Percentiles rank a stretch among this genome's conserved stretches.
Evolutionary conservation across 2,329 filamentous ascomycete species (phyloP).

Genomic region (Pezicula radicicola): DNA sequence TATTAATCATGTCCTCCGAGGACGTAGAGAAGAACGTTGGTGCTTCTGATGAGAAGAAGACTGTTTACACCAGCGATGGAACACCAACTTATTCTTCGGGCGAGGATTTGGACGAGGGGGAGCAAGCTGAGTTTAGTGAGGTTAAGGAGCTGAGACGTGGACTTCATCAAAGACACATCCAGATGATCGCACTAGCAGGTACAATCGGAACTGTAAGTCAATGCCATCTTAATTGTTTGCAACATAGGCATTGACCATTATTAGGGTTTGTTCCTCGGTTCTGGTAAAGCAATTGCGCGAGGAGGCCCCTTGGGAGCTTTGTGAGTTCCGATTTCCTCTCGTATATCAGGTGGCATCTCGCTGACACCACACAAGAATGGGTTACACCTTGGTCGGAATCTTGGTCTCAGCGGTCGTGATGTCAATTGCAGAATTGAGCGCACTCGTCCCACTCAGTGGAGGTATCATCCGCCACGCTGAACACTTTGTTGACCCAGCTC

Average conservation of each 20-base stretch:
- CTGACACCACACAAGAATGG: constrained; percentile 27
- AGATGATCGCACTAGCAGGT: constrained; percentile 42
- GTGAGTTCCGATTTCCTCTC: constrained; percentile 8
- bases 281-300: constrained; percentile 47
- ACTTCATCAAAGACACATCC: constrained; percentile 39
- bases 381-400: constrained; percentile 46
- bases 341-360: neutral
- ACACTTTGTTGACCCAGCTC: constrained; percentile 45
- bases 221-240: neutral
- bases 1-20: too few species aligned
- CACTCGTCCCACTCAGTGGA: constrained; percentile 47
- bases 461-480: constrained; percentile 46
- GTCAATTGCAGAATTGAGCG: constrained; percentile 45
- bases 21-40: too few species aligned
- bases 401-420: constrained; percentile 48
- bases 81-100: neutral
- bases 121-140: neutral
- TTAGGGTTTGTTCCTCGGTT: constrained; percentile 45
- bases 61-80: neutral
- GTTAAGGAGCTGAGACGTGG: constrained; percentile 26
- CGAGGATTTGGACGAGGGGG: neutral
- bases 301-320: constrained; percentile 50
- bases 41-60: neutral
- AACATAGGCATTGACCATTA: neutral
- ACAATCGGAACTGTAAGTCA: constrained; percentile 38